Base-by-base conservation (phyloP, 108 stramenopile genomes). In the Bacterosira constricta region DNA sequence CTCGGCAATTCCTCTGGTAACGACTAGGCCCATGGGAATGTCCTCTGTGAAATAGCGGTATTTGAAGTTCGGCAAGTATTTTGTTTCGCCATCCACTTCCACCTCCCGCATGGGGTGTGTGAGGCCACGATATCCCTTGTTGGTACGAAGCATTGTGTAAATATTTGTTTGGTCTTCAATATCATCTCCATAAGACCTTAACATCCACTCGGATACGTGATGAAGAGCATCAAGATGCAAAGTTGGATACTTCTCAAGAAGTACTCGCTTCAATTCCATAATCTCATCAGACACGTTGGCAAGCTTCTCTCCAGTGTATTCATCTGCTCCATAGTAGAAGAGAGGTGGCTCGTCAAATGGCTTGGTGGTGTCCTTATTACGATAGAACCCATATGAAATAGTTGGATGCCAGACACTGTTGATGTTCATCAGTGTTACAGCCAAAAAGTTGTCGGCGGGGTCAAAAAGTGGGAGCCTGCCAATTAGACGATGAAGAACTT, bases 31-130 rank as follows among this genome's bases (percentile, higher is more conserved):
- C 62, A 66, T 72, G 15, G 86, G 86, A 17, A 86, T 46, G 58
- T 86, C 86, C 51, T 86, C 86, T 21, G 83, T 74, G 59, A 77
- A 86, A 77, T 86, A 86, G 1, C 86, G 80, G 58, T 83, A 83
- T 18, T 66, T 66, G 50, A 86, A 84, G 63, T 86, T 79, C 34
- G 86, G 86, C 73, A 84, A 35, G 51, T 81, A 84, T 62, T 83
- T 80, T 27, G 45, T 77, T 31, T 45, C 38, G 2, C 59, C 80
- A 8, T 56, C 59, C 9, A 38, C 42, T 18, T 66, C 50, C 20
- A 81, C 57, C 35, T 78, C 81, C n/a, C 38, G 25, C 73, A 74
- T 82, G 21, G 85, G 85, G 41, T 83, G 81, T 0, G 73, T 80
- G 9, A 85, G 75, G 12, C 85, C 85, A 0, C 75, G 79, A 63